Evolutionary conservation across 2,329 filamentous ascomycete genomes (phyloP).

Genomic region (Blumeriella jaapii): DNA sequence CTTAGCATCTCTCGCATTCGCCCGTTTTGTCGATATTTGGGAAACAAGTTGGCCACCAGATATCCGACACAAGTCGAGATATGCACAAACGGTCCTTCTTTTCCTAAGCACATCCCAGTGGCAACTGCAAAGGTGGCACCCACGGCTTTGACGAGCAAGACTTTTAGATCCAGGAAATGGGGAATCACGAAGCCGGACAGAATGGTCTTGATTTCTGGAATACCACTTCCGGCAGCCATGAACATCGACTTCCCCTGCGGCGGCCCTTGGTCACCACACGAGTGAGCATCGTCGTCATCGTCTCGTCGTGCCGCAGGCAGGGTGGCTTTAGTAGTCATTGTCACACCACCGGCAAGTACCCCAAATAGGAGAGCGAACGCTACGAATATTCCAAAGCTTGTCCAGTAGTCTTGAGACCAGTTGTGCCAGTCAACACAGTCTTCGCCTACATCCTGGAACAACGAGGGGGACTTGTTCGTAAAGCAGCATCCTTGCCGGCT

Average conservation of each 20-base stretch:
- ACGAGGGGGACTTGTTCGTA: conserved; percentile 14
- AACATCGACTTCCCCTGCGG: conserved; percentile 40
- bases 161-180: conserved; percentile 42
- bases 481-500: conserved; percentile 40
- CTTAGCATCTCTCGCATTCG: conserved; percentile 46
- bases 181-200: conserved; percentile 47
- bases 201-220: conserved; percentile 49
- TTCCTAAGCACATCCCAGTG: conserved; percentile 48
- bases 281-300: conserved; percentile 11
- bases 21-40: conserved; percentile 45
- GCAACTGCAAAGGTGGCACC: conserved; percentile 46
- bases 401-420: conserved; percentile 27
- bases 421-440: conserved; percentile 17
- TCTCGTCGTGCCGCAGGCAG: conserved; percentile 4
- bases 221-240: conserved; percentile 46
- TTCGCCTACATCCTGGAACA: conserved; percentile 18
- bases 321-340: conserved; percentile 34
- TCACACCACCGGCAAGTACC: conserved; percentile 36
- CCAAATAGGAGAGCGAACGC: conserved; percentile 38
- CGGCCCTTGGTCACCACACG: conserved; percentile 7
- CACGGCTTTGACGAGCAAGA: conserved; percentile 44
- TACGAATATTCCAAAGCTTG: conserved; percentile 37
- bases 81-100: conserved; percentile 51
- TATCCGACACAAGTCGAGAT: conserved; percentile 47
- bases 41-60: conserved; percentile 38